Evolutionary conservation across 495 filamentous ascomycete species (phyloP), one percentile per base, ranked within the genome.

Genomic region (Penicillium antarcticum): DNA sequence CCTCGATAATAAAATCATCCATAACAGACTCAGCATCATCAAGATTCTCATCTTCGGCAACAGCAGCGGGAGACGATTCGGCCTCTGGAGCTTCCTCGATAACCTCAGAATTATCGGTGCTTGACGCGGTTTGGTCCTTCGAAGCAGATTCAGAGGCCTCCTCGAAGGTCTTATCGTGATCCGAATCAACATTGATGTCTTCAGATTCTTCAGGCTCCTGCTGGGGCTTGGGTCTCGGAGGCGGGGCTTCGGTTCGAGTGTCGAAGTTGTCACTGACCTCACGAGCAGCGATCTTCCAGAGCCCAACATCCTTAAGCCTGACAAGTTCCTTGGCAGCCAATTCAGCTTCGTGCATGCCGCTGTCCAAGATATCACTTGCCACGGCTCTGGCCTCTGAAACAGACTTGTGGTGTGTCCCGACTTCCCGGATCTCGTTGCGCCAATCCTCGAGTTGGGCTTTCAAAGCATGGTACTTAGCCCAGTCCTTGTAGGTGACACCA

Each of bases 401-500:
- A 17, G 84, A 85, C 39, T 84, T 76, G 58, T 97, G 92, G 8
- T 80, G 74, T 43, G 84, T 74, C 10, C 87, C 88, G 38, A 88
- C 78, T 17, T 78, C 70, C 55, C 88, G 80, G 37, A 99, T 85
- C 46, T 89, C 85, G n/a, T 79, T 75, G 31, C 86, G 82, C 91
- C 94, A 96, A 60, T 89, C 85, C 33, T 89, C 85, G 39, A 96
- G 87, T 23, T 88, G 83, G 37, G 81, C 81, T 72, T 89, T 95
- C 50, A 97, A 75, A 21, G 85, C 77, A 60, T 96, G 87, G 63
- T 96, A 97, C 60, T 88, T 88, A 23, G 82, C 81, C 95, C 95
- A 99, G 64, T 97, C 91, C 60, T 94, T 92, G 76, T 97, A 96
- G 5, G 91, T 92, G 52, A 99, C 82, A 33, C 87, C 87, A 45